Evolutionary conservation across 1,139 yeast genomes (phyloP), one percentile per base, ranked within the genome.

Genomic region (Taphrina confusa): DNA sequence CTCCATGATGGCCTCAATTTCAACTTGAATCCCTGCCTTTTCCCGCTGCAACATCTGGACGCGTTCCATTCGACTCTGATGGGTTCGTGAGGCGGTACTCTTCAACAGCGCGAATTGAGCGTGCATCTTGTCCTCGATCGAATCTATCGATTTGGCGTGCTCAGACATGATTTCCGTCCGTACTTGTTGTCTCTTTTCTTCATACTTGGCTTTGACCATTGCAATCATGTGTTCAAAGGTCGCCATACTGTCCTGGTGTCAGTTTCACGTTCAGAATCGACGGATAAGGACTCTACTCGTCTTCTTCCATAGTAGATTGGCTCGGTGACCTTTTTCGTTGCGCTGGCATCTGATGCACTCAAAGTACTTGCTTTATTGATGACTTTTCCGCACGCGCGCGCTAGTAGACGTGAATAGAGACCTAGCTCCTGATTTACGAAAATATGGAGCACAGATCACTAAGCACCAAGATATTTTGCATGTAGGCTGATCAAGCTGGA

Each of bases 221-320:
- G 14, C 25, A 8, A 42, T 27, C 18, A 42, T 12, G 31, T 31
- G 47, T 31, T 42, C 47, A 14, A 42, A 42, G 18, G 47, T 27
- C 20, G 14, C 31, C 33, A 42, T n/a, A 11, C 47, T 42, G 20
- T 1, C 3, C 42, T 6, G 25, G 18, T n/a, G 42, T 37, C 42
- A 37, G 42, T 12, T 12, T 33, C n/a, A n/a, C n/a, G n/a, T n/a
- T n/a, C n/a, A n/a, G 14, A 33, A 18, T 33, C 37, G 37, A 12
- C 6, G 42, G 23, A 30, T 9, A 12, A 30, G 33, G 33, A 9
- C 9, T 9, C 11, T 9, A 42, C 47, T 42, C 47, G 47, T 42
- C 47, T 9, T 42, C 47, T 42, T 42, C 47, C 2, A n/a, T 16
- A n/a, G 14, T 12, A 9, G 12, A 8, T 23, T 25, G 30, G 9